These are phyloP conservation scores for Colletotrichum incanum DNA, from an alignment of 2,329 filamentous ascomycete genomes.

Conservation along the genomic window DNA sequence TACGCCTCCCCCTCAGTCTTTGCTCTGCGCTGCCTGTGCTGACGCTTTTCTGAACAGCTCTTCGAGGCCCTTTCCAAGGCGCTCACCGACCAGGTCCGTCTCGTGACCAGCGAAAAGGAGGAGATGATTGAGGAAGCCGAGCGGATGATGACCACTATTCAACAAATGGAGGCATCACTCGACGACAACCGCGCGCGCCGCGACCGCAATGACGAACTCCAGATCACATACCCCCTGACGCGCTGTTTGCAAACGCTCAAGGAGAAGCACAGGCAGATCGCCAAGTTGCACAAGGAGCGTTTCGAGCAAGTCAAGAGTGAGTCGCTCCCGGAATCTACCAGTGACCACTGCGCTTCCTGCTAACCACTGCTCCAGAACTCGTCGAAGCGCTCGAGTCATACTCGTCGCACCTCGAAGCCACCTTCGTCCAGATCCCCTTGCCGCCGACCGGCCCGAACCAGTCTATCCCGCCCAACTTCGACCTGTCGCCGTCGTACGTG, in stretches of 20 bases:
- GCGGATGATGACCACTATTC: constrained; percentile 86
- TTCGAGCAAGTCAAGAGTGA: constrained; percentile 96
- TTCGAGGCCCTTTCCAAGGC: constrained; percentile 94
- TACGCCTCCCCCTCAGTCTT: constrained; percentile 58
- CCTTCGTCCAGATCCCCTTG: constrained; percentile 87
- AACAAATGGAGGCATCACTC: constrained; percentile 93
- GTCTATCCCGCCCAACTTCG: constrained; percentile 85
- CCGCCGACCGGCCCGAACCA: constrained; percentile 86
- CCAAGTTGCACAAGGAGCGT: constrained; percentile 88
- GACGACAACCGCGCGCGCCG: constrained; percentile 80
- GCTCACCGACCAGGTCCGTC: constrained; percentile 88
- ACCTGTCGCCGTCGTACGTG: constrained; percentile 92
- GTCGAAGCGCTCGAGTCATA: constrained; percentile 95
- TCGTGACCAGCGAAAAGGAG: constrained; percentile 90
- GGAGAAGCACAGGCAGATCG: constrained; percentile 87
- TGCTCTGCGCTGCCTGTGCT: not conserved
- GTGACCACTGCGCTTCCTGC: not conserved
- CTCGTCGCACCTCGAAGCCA: constrained; percentile 92
- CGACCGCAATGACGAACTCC: constrained; percentile 77
- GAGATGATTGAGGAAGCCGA: constrained; percentile 92
- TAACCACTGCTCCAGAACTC: constrained; percentile 74
- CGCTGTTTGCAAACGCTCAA: constrained; percentile 85
- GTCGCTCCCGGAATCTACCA: constrained; percentile 50
- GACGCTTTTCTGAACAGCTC: constrained; percentile 69
- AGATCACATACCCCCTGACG: constrained; percentile 86